These are phyloP conservation scores for Orbilia ellipsospora DNA, from an alignment of 2,329 filamentous ascomycete species.

Conservation along the genomic window DNA sequence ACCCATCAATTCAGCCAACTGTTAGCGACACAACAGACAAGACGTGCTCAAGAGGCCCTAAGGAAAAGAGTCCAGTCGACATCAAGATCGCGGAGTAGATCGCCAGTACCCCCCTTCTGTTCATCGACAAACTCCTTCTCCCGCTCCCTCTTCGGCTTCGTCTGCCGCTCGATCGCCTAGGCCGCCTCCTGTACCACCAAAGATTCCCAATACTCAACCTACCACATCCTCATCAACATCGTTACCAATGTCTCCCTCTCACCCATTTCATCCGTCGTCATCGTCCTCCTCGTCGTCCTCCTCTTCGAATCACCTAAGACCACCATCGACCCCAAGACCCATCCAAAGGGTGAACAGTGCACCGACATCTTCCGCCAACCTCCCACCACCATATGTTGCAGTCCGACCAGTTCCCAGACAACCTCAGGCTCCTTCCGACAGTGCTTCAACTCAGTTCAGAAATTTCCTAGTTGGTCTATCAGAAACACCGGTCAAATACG, in stretches of 20 bases:
- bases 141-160: slow-evolving; percentile 56
- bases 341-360: slow-evolving; percentile 59
- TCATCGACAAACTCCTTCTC: slow-evolving; percentile 59
- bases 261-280: slow-evolving; percentile 59
- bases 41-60: slow-evolving; percentile 77
- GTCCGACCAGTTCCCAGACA: slow-evolving; percentile 67
- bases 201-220: slow-evolving; percentile 57
- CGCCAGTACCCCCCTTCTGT: slow-evolving; percentile 68
- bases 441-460: slow-evolving; percentile 77
- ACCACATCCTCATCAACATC: slow-evolving; percentile 51
- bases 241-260: slow-evolving; percentile 56
- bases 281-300: slow-evolving; percentile 55
- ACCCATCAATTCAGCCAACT: slow-evolving; percentile 86
- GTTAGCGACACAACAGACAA: slow-evolving; percentile 83
- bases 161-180: slow-evolving; percentile 65
- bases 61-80: slow-evolving; percentile 62
- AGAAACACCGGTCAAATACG: slow-evolving; percentile 89
- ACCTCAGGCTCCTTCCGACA: slow-evolving; percentile 80
- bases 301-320: slow-evolving; percentile 61
- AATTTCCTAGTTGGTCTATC: slow-evolving; percentile 87
- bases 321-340: slow-evolving; percentile 57
- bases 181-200: slow-evolving; percentile 58
- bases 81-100: slow-evolving; percentile 69
- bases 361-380: slow-evolving; percentile 31
- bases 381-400: slow-evolving; percentile 72